These are phyloP conservation scores for Phascolomyces articulosus DNA, from an alignment of 371 early-diverging fungal species.

Conservation along the genomic window DNA sequence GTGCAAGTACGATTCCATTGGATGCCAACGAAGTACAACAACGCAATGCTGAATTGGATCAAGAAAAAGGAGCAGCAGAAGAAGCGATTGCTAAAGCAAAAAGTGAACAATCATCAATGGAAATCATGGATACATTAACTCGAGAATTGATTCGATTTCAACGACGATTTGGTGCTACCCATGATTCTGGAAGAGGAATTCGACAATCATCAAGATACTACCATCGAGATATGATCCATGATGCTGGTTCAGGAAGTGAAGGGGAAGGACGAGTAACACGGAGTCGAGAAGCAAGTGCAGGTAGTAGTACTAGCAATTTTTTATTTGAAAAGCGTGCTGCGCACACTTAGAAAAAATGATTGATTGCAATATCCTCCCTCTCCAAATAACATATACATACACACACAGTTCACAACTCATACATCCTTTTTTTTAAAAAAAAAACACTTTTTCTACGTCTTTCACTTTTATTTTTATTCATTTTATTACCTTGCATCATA, in stretches of 20 bases:
- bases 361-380: too few species aligned
- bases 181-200: background rate
- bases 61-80: conserved; percentile 35
- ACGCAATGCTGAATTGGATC: background rate
- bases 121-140: conserved; percentile 49
- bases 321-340: conserved; percentile 6
- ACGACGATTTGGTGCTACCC: conserved; percentile 21
- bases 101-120: conserved; percentile 36
- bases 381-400: background rate
- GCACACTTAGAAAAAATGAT: too few species aligned
- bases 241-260: conserved; percentile 5
- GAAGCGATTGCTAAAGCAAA: conserved; percentile 24
- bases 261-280: conserved; percentile 17
- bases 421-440: too few species aligned
- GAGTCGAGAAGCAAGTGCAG: conserved; percentile 18
- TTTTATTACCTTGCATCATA: background rate
- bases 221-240: background rate
- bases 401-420: too few species aligned
- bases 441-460: too few species aligned
- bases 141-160: conserved; percentile 48
- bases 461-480: too few species aligned
- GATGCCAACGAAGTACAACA: conserved; percentile 23
- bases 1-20: conserved; percentile 45
- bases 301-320: background rate
- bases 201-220: background rate